Evolutionary conservation across 1,284 basidiomycete species (phyloP).

Genomic region (Heterobasidion occidentale): DNA sequence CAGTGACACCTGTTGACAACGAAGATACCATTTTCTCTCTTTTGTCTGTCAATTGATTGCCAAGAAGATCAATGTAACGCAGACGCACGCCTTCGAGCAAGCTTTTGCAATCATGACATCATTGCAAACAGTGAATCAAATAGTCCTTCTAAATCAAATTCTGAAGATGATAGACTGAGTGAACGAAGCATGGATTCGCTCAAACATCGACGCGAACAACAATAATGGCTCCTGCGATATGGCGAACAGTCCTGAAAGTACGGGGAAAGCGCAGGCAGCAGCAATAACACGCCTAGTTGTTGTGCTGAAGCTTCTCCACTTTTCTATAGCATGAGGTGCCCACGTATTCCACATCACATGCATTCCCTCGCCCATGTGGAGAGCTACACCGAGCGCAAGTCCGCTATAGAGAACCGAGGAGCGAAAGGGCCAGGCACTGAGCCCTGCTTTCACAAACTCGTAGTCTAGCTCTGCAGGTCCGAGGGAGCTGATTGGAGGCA

Average conservation of each 20-base stretch:
- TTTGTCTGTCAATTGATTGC: too few species aligned
- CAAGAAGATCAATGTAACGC: too few species aligned
- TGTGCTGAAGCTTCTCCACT: slow-evolving; percentile 14
- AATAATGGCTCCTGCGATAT: slow-evolving; percentile 51
- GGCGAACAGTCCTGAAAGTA: slow-evolving; percentile 43
- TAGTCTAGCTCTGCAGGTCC: slow-evolving; percentile 65
- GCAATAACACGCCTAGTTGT: slow-evolving; percentile 24
- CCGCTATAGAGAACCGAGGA: slow-evolving; percentile 54
- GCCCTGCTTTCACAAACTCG: slow-evolving; percentile 63
- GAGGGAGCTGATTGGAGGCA: slow-evolving; percentile 44
- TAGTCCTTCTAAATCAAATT: slow-evolving; percentile 9
- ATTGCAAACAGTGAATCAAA: too few species aligned
- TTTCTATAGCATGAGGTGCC: slow-evolving; percentile 18
- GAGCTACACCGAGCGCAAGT: slow-evolving; percentile 39
- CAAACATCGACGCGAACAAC: slow-evolving; percentile 40
- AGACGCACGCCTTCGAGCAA: too few species aligned
- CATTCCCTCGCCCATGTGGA: slow-evolving; percentile 55
- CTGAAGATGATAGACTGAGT: slow-evolving; percentile 22
- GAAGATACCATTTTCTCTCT: too few species aligned
- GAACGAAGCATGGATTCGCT: slow-evolving; percentile 35
- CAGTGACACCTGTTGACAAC: too few species aligned
- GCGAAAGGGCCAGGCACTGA: slow-evolving; percentile 50
- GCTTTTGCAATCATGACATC: too few species aligned
- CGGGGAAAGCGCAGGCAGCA: slow-evolving; percentile 34
- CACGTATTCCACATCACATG: slow-evolving; percentile 45